Base-by-base conservation (phyloP, 2,329 filamentous ascomycete species). In the Aspergillus quadrilineatus region DNA sequence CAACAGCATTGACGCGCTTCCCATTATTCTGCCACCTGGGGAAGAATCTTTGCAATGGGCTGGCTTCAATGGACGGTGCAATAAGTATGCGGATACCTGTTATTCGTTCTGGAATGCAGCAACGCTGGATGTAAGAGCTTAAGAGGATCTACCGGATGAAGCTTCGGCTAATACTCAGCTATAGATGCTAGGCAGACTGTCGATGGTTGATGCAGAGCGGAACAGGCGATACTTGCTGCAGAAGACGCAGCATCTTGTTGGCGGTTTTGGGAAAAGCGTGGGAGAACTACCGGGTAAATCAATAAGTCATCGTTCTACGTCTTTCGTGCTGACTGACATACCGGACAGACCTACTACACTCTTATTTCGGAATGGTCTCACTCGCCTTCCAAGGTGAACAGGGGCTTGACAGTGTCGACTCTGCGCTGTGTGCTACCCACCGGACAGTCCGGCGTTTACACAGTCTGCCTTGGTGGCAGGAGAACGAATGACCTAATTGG, bases 61-160 rank as follows among this genome's bases (percentile, higher is more conserved):
- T 1, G 94, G 92, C 8, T 92, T 95, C 75, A 96, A 95, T 67
- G 94, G 94, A 28, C 86, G 94, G 49, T 86, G 85, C 70, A 97
- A 96, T 77, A 99, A 99, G 73, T 82, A 87, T 47, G 89, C 90
- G 8, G 94, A 99, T 74, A 97, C 94, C 0, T 99, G 94, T 75
- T 99, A 99, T 73, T 88, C 86, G 22, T 99, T 93, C 80, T 99
- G 94, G 94, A 90, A 90, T 0, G 82, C 82, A 4, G 91, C 85
- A 1, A 85, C 91, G 50, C 71, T 83, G 50, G 70, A 73, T 57
- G 79, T 81, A 73, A 65, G 71, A 48, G 41, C 15, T n/a, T 6
- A 14, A 8, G 1, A 14, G 6, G 10, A n/a, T 14, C 14, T 12
- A 36, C 14, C 4, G 14, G 17, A 8, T 4, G 10, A 14, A 57